Conservation (phyloP, 2,329 filamentous ascomycete species). For the Cladosporium austrohemisphaericum region DNA sequence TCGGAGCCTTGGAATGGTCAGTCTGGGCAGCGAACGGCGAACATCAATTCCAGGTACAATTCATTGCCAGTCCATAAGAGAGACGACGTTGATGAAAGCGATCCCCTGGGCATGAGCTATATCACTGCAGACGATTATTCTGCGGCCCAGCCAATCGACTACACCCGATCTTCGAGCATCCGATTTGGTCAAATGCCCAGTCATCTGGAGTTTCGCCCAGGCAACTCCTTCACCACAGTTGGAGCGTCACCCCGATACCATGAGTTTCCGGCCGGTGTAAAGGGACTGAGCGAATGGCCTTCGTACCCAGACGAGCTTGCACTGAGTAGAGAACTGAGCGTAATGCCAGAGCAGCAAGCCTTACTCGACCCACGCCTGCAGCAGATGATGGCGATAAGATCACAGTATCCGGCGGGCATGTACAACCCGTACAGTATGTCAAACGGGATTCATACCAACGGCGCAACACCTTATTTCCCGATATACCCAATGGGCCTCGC, state of each 20-base stretch:
- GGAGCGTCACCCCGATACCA: constrained; percentile 35
- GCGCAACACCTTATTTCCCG: constrained; percentile 33
- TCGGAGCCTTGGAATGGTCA: constrained; percentile 5
- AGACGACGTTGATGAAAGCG: constrained; percentile 22
- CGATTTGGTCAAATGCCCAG: constrained; percentile 20
- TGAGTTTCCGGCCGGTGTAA: constrained; percentile 42
- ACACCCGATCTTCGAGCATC: constrained; percentile 10
- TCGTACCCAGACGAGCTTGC: background rate
- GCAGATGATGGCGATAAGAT: constrained; percentile 35
- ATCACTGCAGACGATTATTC: constrained; percentile 35
- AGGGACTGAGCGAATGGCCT: constrained; percentile 45
- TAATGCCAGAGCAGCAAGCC: constrained; percentile 36
- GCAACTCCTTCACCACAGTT: constrained; percentile 37
- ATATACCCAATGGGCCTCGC: constrained; percentile 36
- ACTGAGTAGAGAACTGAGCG: constrained; percentile 23
- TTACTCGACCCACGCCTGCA: constrained; percentile 37
- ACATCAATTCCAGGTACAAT: background rate
- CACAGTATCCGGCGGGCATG: constrained; percentile 29
- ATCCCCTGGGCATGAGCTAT: constrained; percentile 26
- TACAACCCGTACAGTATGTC: constrained; percentile 35
- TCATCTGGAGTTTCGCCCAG: constrained; percentile 21
- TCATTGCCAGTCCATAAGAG: background rate
- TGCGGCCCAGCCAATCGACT: constrained; percentile 25
- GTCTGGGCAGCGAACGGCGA: background rate
- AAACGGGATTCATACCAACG: constrained; percentile 36